Base-by-base conservation (phyloP, 495 filamentous ascomycete genomes). In the Cladorrhinum samala region DNA sequence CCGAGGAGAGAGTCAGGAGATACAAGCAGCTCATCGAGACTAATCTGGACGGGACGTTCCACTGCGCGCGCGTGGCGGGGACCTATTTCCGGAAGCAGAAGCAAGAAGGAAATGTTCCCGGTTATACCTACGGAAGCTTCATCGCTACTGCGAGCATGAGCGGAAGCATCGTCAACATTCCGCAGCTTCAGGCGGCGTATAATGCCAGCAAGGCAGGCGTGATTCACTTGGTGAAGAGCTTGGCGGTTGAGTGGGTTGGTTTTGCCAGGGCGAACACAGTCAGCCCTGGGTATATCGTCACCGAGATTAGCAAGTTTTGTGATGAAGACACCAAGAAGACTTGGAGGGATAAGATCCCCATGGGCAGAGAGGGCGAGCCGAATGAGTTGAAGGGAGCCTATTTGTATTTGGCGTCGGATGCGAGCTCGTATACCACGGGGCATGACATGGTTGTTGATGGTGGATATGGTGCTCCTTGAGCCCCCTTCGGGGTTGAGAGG, bases 181-280 rank as follows among this genome's bases (percentile, higher is more conserved):
- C 91, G 14, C 89, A 95, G 71, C 63, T 89, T 56, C 91, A 95
- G 68, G 78, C 85, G 9, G 81, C 86, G 17, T 96, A 96, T 68
- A 96, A 95, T 59, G 86, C 87, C 3, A 87, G 88, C 36, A 96
- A 96, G 73, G 85, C 89, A 9, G 91, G 80, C 9, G 80, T 92
- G 16, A 86, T 88, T 47, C 91, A 95, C 54, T 77, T 93, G n/a
- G 88, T 86, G 83, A 83, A 78, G 66, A 87, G 84, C 17, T 76
- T 96, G 11, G 88, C 90, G 1, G 79, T 95, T 21, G 91, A 95
- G 67, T 95, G 89, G 89, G 80, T 87, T 18, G 83, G 83, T 23
- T 95, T 89, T 62, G 91, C 91, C 9, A 79, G 91, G 21, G 85
- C 79, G 49, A 96, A 96, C 69, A 82, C 82, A 19, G 70, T 96